These are phyloP conservation scores for Thuja plicata DNA, from an alignment of 83 land plant species.

Conservation along the genomic window DNA sequence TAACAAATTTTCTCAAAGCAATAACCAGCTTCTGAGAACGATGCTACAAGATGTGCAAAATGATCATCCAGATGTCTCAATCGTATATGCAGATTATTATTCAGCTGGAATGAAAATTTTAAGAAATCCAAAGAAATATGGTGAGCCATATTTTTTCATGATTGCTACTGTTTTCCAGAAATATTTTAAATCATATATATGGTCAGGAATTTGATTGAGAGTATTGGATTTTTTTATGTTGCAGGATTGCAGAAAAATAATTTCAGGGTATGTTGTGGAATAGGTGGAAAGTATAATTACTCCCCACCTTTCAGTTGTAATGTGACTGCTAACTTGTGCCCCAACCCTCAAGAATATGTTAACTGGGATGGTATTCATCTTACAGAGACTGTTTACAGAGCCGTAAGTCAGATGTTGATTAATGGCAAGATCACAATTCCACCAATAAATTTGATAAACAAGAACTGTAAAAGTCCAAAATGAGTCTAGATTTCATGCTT, in stretches of 20 bases:
- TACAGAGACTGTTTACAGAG: not conserved
- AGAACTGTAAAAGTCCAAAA: too few relatives aligned
- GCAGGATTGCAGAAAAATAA: slow-evolving; percentile 1
- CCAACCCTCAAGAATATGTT: not conserved
- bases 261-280: slow-evolving; percentile 3
- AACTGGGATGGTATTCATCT: slow-evolving; percentile 17
- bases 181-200: not conserved
- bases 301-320: not conserved
- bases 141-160: slow-evolving; percentile 15
- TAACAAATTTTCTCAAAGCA: not conserved
- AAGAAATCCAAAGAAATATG: slow-evolving; percentile 16
- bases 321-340: not conserved
- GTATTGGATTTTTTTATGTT: not conserved
- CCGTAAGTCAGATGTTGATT: not conserved
- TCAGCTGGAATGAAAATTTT: slow-evolving; percentile 19
- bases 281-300: not conserved
- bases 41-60: not conserved
- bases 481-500: too few relatives aligned
- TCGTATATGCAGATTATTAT: slow-evolving; percentile 51
- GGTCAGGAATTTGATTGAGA: not conserved
- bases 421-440: too few relatives aligned
- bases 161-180: not conserved
- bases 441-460: too few relatives aligned
- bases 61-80: slow-evolving; percentile 28
- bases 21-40: not conserved